These are phyloP conservation scores for Curvularia lunata DNA, from an alignment of 2,329 filamentous ascomycete genomes.

Conservation along the genomic window DNA sequence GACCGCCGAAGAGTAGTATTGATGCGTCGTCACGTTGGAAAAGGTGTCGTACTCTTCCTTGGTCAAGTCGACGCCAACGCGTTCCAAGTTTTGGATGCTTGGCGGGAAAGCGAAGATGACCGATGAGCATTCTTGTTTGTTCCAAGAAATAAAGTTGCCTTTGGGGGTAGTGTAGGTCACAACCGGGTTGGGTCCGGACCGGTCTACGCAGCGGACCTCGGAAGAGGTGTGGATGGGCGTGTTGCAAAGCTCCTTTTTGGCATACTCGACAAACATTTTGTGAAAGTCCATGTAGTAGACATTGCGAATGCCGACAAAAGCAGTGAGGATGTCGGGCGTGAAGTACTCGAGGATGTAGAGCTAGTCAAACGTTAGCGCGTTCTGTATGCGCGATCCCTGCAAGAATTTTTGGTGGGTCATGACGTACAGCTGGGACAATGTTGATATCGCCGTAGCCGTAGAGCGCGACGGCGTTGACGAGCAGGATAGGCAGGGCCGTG, in stretches of 20 bases:
- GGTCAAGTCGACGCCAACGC: slow-evolving; percentile 43
- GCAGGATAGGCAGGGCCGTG: slow-evolving; percentile 41
- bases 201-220: slow-evolving; percentile 47
- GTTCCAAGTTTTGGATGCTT: slow-evolving; percentile 41
- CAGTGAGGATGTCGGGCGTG: slow-evolving; percentile 47
- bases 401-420: slow-evolving; percentile 18
- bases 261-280: slow-evolving; percentile 44
- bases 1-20: slow-evolving; percentile 47
- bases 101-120: slow-evolving; percentile 49
- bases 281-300: slow-evolving; percentile 50
- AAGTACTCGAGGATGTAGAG: slow-evolving; percentile 50
- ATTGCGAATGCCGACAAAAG: slow-evolving; percentile 44
- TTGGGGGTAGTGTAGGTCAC: slow-evolving; percentile 40
- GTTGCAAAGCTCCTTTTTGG: slow-evolving; percentile 40
- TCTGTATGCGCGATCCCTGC: slow-evolving; percentile 32
- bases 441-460: slow-evolving; percentile 50
- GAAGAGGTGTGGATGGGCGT: slow-evolving; percentile 41
- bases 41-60: slow-evolving; percentile 44
- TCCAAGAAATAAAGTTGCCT: slow-evolving; percentile 40
- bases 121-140: slow-evolving; percentile 43
- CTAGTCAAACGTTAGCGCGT: slow-evolving; percentile 41
- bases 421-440: slow-evolving; percentile 47
- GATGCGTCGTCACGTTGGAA: slow-evolving; percentile 40
- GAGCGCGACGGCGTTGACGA: slow-evolving; percentile 46
- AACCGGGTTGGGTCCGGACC: slow-evolving; percentile 41